Evolutionary conservation across 2,329 filamentous ascomycete species (phyloP), one percentile per base, ranked within the genome.

Genomic region (Sporothrix brunneoviolacea): DNA sequence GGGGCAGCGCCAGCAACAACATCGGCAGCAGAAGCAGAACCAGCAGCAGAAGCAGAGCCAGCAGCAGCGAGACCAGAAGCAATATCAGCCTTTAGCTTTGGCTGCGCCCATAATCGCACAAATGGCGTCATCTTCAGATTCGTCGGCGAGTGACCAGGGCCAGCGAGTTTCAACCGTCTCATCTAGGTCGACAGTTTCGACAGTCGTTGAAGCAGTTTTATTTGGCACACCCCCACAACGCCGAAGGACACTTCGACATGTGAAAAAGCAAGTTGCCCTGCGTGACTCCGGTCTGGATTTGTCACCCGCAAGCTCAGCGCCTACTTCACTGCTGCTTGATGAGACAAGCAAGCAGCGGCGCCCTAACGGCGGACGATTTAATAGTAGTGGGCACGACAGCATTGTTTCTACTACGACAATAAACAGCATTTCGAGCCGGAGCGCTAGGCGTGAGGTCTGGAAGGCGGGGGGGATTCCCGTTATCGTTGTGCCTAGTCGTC

Each of bases 391-490:
- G n/a, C 64, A 67, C 28, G 72, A 76, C 4, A 81, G 76, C 50
- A 63, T 73, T 48, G 64, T 65, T 24, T 82, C 79, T 2, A 74
- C 64, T 33, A 64, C 65, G 4, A 77, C 77, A 0, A 57, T 63
- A 21, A 76, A 69, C 54, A 79, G 77, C 6, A 65, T 74, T 4
- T 71, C 74, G 1, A 82, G 76, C 55, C 68, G 69, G 8, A 79
- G 71, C 57, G 77, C 77, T 4, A 70, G 81, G n/a, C 73, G 75
- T 15, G 77, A 82, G 28, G 67, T 84, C 3, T 73, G 75, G 68
- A 82, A 76, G 56, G 76, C 65, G 48, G 81, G 80, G 8, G 79
- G 70, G 3, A 80, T 84, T 9, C 81, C 81, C 2, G 80, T 84
- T 8, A 72, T 83, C 7, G 70, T 84, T 18, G 75, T 84, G 45